Evolutionary conservation across 306 rosid species (phyloP).

Genomic region (Begonia fuchsioides): DNA sequence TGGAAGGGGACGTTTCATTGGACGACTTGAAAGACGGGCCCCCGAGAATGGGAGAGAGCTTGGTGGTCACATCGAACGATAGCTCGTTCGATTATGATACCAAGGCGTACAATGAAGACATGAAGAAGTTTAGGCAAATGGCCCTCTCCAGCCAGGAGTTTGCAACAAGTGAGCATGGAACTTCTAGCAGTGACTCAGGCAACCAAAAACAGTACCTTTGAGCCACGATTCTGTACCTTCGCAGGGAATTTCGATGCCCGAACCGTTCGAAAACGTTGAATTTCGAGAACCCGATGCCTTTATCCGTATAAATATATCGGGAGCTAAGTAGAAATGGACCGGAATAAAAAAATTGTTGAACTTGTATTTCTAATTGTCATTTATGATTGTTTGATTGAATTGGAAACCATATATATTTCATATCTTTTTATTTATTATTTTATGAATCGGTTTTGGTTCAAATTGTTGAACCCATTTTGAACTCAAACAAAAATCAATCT

Average conservation of each 20-base stretch:
- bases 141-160: constrained; percentile 38
- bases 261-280: too few species aligned
- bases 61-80: constrained; percentile 8
- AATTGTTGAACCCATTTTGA: too few species aligned
- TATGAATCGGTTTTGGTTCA: too few species aligned
- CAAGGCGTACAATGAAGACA: constrained; percentile 38
- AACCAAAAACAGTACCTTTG: constrained; percentile 5
- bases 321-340: too few species aligned
- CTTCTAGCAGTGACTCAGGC: constrained; percentile 36
- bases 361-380: too few species aligned
- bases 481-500: too few species aligned
- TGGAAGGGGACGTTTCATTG: constrained; percentile 60
- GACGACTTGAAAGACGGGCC: constrained; percentile 55
- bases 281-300: too few species aligned
- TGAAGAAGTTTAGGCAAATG: constrained; percentile 39
- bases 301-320: too few species aligned
- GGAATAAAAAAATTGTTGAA: too few species aligned
- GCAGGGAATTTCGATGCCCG: too few species aligned
- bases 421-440: not conserved
- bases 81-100: constrained; percentile 42
- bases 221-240: too few species aligned
- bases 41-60: constrained; percentile 15
- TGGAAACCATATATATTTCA: not conserved
- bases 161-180: constrained; percentile 23
- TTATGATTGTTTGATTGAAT: too few species aligned